Evolutionary conservation across 257 asterid genomes (phyloP).

Genomic region (Vinca minor): DNA sequence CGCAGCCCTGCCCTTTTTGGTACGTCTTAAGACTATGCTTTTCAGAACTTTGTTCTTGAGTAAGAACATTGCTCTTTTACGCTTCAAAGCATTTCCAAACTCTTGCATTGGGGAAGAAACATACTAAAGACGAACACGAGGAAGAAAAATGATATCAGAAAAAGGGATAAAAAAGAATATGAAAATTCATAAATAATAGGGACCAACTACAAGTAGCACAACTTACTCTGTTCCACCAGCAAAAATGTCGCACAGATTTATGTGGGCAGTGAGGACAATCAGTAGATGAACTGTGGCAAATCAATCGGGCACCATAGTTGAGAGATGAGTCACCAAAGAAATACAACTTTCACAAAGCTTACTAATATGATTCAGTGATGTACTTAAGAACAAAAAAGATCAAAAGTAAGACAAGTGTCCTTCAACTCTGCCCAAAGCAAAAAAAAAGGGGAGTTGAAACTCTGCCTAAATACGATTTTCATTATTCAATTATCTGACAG

Average conservation of each 20-base stretch:
- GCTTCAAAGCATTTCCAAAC: constrained; percentile 38
- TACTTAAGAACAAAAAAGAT: background rate
- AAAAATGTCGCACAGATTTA: constrained; percentile 73
- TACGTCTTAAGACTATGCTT: constrained; percentile 76
- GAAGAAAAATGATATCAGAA: constrained; percentile 2
- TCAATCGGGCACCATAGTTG: constrained; percentile 4
- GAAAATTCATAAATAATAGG: constrained; percentile 2
- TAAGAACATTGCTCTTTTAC: constrained; percentile 75
- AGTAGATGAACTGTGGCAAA: constrained; percentile 44
- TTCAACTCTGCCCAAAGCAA: too few species aligned
- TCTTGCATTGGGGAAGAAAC: constrained; percentile 70
- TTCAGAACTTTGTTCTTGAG: constrained; percentile 70
- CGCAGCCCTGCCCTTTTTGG: constrained; percentile 96
- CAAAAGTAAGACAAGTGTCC: too few species aligned
- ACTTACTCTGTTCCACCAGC: constrained; percentile 98
- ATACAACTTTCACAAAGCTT: background rate
- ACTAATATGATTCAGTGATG: background rate
- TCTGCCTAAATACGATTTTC: background rate
- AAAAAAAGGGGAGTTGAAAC: too few species aligned
- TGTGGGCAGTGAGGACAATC: constrained; percentile 74
- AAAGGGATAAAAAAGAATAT: background rate
- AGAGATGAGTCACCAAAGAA: background rate
- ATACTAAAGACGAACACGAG: constrained; percentile 34
- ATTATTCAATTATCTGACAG: background rate
- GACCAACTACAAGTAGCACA: constrained; percentile 9